Evolutionary conservation across 2,329 filamentous ascomycete species (phyloP), one percentile per base, ranked within the genome.

Genomic region (Fusarium chuoi): DNA sequence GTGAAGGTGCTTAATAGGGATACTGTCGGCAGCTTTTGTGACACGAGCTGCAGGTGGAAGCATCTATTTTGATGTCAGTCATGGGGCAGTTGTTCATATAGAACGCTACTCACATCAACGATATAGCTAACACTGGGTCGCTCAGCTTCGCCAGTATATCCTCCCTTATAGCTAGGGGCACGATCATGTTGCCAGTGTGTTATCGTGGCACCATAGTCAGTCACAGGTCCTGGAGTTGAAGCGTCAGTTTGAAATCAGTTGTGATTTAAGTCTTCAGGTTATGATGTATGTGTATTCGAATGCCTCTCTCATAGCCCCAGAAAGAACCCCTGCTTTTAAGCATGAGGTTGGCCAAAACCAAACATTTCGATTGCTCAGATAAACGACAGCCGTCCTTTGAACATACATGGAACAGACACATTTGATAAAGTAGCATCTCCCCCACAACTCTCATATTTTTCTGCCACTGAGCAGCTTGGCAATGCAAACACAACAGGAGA

Each of bases 1-100:
- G 81, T 99, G 96, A 45, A 99, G 89, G 81, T 98, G 95, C 78
- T 96, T 96, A n/a, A 94, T 93, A 18, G 96, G 96, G 51, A 99
- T 93, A 3, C 94, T 93, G 81, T 98, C 95, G 66, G 92, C 94
- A 26, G 95, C 91, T 71, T 89, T 91, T 73, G 91, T 89, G 59
- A 91, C 86, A 80, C 94, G 89, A 41, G 94, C 95, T 48, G 92
- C 87, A 4, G 96, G 96, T 6, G 96, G 95, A 30, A 97, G 87
- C 90, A 98, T 96, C 94, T 96, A 78, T 35, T 7, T 26, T 38
- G 41, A 12, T 5, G 64, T 79, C 39, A 65, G 55, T 48, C 59
- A 81, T 74, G 22, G 9, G 42, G 44, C 18, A 15, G 20, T 51
- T 44, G 28, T 33, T 30, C 5, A 24, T 33, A 12, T 17, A 42